Evolutionary conservation across 352 stramenopile species (phyloP), one percentile per base, ranked within the genome.

Genomic region (Phytophthora sansomeana): DNA sequence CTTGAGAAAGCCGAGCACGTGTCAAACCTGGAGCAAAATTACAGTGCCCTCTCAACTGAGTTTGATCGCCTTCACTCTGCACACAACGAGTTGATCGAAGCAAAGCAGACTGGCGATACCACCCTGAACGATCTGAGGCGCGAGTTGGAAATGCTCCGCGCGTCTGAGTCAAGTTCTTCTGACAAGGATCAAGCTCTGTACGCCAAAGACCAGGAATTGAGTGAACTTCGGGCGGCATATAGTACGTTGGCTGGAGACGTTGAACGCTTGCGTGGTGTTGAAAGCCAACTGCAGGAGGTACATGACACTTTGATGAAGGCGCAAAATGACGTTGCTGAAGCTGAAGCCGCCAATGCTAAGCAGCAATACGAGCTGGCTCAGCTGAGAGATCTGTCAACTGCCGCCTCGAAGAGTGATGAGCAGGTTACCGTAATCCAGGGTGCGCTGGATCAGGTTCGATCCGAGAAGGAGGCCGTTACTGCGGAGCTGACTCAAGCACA

Each of bases 301-400:
- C 70, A 74, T 38, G 69, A 72, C 14, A 33, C 63, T 10, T 28
- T 87, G 17, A 46, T 56, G 17, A 68, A 72, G 32, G 58, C 69
- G 19, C 74, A 81, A 42, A 50, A 76, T 30, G 69, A 83, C 17
- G 56, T 80, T 49, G 57, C 63, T 26, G 53, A 80, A 62, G 71
- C 67, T 38, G 67, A 78, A 65, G 61, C 41, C 33, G 38, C 42
- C 26, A 84, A 70, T 11, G 44, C 36, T 28, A 41, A 53, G 6
- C 26, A 87, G 28, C 56, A 78, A 19, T 67, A 75, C 0, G 80
- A 91, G 30, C 58, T 92, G 4, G 55, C 77, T 7, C 44, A 66
- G 1, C 47, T 89, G 6, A 72, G 61, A 44, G 54, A 59, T 29
- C 54, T 76, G 21, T 73, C 68, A 48, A 65, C 67, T 69, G 67